Base-by-base conservation (phyloP, 1,139 yeast species). In the Scheffersomyces illinoinensis region DNA sequence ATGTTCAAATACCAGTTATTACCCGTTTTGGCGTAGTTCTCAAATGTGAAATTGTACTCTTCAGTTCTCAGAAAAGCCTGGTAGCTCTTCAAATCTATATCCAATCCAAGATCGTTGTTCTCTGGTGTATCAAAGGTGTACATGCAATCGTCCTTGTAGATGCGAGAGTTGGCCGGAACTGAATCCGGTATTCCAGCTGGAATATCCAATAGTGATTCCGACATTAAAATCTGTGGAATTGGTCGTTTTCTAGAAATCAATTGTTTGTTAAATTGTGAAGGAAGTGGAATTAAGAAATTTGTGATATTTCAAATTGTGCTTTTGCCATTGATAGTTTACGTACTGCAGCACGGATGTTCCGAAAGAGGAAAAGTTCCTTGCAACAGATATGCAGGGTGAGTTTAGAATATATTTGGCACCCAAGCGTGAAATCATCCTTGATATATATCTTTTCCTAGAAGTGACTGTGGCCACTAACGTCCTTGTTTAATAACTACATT, bases 111-210 rank as follows among this genome's bases (percentile, higher is more conserved):
- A 0, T 72, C 72, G 56, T 73, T 77, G 68, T 88, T 86, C 60
- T 86, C 89, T 23, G 93, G 85, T 0, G 91, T 88, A 62, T 88
- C 93, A 68, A 90, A 92, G 56, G 90, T 87, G 76, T 83, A 91
- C 80, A 89, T 88, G 67, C 97, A 91, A 62, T 91, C 96, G 72
- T 91, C 97, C 68, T 91, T 91, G 72, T 85, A 88, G 20, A 92
- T 85, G 8, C 75, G 71, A 60, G 75, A 61, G 50, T 66, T 61
- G 4, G 64, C 57, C 5, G 70, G 67, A 33, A 72, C 60, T 7
- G 57, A 61, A 53, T 60, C 61, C 39, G 71, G 69, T 19, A 75
- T 61, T 24, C 63, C 68, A 18, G 58, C 50, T 23, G 75, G 74
- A n/a, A 71, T 64, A 47, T 68, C 68, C 48, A 69, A 57, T 53